These are phyloP conservation scores for Crithidia brevicula DNA, from an alignment of 208 protist genomes.

Conservation along the genomic window DNA sequence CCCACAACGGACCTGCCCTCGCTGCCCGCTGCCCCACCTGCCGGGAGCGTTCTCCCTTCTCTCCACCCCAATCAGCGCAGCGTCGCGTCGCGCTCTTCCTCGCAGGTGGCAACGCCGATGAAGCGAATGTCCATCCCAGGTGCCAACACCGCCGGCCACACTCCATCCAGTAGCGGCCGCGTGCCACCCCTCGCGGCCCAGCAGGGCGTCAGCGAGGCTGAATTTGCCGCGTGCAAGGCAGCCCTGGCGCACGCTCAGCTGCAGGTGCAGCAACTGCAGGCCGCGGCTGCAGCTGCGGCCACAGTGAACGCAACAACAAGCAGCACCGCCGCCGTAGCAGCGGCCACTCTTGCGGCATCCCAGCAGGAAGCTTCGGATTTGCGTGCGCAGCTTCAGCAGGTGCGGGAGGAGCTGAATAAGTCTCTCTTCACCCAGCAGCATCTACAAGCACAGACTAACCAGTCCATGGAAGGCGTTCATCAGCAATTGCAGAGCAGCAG, in stretches of 20 bases:
- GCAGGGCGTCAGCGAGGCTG: slow-evolving; percentile 14
- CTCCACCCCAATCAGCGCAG: slow-evolving; percentile 12
- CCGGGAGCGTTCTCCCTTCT: slow-evolving; percentile 1
- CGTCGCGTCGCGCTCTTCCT: neutral
- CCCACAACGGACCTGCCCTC: neutral
- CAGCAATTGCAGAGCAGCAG: slow-evolving; percentile 16
- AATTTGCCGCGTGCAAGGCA: slow-evolving; percentile 43
- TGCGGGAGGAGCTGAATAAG: slow-evolving; percentile 42
- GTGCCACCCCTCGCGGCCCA: neutral
- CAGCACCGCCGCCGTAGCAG: neutral
- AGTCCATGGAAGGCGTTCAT: slow-evolving; percentile 8
- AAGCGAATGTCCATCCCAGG: neutral
- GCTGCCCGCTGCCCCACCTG: neutral
- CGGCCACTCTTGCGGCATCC: slow-evolving; percentile 2
- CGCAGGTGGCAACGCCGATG: neutral
- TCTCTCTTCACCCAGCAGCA: slow-evolving; percentile 25
- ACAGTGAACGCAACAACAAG: neutral
- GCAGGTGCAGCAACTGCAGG: slow-evolving; percentile 51
- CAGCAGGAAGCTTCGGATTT: slow-evolving; percentile 27
- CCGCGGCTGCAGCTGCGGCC: slow-evolving; percentile 4
- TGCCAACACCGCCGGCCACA: neutral
- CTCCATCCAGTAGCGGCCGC: neutral
- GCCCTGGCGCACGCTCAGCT: slow-evolving; percentile 47
- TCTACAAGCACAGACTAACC: slow-evolving; percentile 7
- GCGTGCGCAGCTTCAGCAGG: slow-evolving; percentile 41